Base-by-base conservation (phyloP, 2,329 filamentous ascomycete species). In the Botryotinia narcissicola region DNA sequence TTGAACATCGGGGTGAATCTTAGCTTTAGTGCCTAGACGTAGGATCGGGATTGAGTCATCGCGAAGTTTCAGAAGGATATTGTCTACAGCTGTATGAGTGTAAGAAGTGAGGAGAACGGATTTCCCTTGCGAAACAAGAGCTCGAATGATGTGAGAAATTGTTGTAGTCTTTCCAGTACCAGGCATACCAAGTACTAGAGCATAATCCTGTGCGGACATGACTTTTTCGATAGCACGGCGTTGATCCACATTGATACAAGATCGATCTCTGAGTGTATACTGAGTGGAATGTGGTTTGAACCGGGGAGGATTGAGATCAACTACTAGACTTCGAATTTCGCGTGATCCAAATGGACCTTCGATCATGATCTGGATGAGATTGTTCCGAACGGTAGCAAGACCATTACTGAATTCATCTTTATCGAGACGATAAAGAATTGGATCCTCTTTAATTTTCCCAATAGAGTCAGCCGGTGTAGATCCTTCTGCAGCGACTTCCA, bases 321-420 rank as follows among this genome's bases (percentile, higher is more conserved):
- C 90, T 59, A 98, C 92, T 54, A 98, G 86, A 35, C 90, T 88
- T 73, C 95, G 90, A 51, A 97, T 89, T 78, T 94, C 87, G 64
- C 87, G 86, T 32, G 93, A 90, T 66, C 91, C 91, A 78, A 90
- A 91, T 1, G 91, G 85, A 61, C 90, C 89, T 77, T 94, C 90
- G 59, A 93, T 89, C 95, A 99, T 98, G 78, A 97, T 89, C 77
- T 95, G 93, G 46, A 98, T 89, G 1, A 99, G 87, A 78, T 98
- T 99, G 83, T 97, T 98, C 71, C 96, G 91, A 63, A 97, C 93
- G 44, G 92, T 92, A 4, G 96, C 94, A 93, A 99, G 97, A 73
- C 96, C 96, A 79, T 97, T 98, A 83, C 94, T 97, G 82, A 99
- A 99, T 80, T 99, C 96, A 79, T 99, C 96, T 81, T 98, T 98